A percentile compares a stretch with the other conserved stretches of the same genome.
Conservation (phyloP, 2,329 filamentous ascomycete genomes). For the Colletotrichum costaricense region DNA sequence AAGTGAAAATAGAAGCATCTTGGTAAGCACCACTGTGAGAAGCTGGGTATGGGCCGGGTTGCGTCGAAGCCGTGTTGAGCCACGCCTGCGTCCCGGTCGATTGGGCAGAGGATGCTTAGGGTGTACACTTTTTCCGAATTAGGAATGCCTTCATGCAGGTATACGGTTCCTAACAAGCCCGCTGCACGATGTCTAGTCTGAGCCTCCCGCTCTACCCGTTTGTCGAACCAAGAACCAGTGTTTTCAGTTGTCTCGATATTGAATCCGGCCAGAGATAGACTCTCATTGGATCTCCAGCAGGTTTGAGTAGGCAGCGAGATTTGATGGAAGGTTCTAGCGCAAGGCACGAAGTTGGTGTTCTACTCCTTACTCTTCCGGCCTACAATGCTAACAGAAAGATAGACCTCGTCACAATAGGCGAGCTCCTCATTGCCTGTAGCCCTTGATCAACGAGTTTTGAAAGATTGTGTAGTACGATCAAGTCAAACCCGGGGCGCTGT, state of each 20-base stretch:
- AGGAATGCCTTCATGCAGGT: constrained; percentile 9
- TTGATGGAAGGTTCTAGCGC: neutral
- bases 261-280: neutral
- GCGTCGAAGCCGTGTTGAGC: constrained; percentile 5
- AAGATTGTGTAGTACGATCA: neutral
- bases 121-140: constrained; percentile 6
- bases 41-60: constrained; percentile 7
- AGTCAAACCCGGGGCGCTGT: neutral
- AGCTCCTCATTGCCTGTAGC: neutral
- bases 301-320: neutral
- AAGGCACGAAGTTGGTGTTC: neutral
- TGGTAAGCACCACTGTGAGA: constrained; percentile 26
- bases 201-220: constrained; percentile 13
- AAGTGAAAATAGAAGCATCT: constrained; percentile 34
- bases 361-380: neutral
- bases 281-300: neutral
- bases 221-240: neutral
- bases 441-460: neutral
- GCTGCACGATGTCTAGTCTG: constrained; percentile 8
- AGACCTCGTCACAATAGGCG: neutral
- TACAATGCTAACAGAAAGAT: neutral
- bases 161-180: neutral
- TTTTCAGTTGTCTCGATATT: neutral
- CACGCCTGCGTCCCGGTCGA: constrained; percentile 1
- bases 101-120: constrained; percentile 20